Evolutionary conservation across 306 rosid genomes (phyloP), one percentile per base, ranked within the genome.

Genomic region (Cucurbita moschata): DNA sequence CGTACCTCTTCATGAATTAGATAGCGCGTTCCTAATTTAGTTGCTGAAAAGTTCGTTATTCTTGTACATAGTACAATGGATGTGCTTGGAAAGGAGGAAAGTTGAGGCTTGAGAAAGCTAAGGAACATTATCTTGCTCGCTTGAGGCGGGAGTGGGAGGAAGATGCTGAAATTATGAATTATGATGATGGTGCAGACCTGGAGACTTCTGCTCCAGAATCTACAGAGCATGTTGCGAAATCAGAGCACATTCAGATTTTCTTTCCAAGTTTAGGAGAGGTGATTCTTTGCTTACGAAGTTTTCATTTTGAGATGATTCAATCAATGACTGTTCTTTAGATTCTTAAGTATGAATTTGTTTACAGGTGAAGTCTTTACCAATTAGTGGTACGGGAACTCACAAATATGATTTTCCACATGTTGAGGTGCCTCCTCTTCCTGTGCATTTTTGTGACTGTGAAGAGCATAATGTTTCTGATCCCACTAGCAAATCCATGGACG

Each of bases 71-170:
- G 98, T 93, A 93, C 59, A 93, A 88, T 86, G 98, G 98, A 66
- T 93, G 98, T 77, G 83, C 79, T 35, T 90, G 98, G 98, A 90
- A 93, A 78, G 97, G 98, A 68, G 96, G 94, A 47, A 90, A 78
- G 77, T 75, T 93, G 12, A 90, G 53, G 77, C 96, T 93, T 59
- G 94, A 90, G 83, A 93, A 86, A 74, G 98, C 98, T 16, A 93
- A 82, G 82, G 92, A 88, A 47, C 83, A 90, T 75, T 93, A 90
- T 81, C 83, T 86, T 35, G 75, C 26, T 14, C 90, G 86, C 10
- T 52, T 93, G 86, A 84, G 66, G 44, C 85, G 78, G 73, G 97
- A 93, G 78, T 83, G 96, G 96, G 89, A 71, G 46, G 83, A 87
- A 72, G 85, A 78, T 0, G 83, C 85, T 47, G 65, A 81, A 73